Conservation (phyloP, 495 filamentous ascomycete species). For the Aspergillus saccharolyticus region DNA sequence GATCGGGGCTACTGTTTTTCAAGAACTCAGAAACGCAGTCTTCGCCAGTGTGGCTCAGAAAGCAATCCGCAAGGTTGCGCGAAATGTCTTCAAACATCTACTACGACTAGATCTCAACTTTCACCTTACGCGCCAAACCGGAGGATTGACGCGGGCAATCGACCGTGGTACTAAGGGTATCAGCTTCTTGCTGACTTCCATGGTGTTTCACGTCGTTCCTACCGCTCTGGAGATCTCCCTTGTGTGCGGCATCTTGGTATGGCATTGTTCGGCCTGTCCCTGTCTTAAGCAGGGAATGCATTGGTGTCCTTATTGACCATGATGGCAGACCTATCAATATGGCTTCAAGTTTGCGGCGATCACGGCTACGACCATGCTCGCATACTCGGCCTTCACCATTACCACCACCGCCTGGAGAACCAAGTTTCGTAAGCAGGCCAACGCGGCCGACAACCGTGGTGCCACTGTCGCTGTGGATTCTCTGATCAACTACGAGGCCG, state of each 20-base stretch:
- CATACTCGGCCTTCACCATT: constrained; percentile 92
- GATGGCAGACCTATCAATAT: constrained; percentile 81
- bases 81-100: constrained; percentile 88
- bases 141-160: constrained; percentile 88
- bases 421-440: constrained; percentile 89
- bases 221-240: constrained; percentile 91
- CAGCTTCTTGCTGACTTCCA: constrained; percentile 90
- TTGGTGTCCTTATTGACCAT: background rate
- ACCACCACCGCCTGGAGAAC: constrained; percentile 94
- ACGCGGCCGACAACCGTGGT: constrained; percentile 91
- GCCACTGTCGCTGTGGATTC: constrained; percentile 95
- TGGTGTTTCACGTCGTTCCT: constrained; percentile 97
- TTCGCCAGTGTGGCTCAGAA: constrained; percentile 97
- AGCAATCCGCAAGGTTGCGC: constrained; percentile 84
- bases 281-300: constrained; percentile 3
- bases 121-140: constrained; percentile 89
- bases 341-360: constrained; percentile 87
- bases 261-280: background rate
- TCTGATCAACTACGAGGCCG: constrained; percentile 96
- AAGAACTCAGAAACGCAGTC: constrained; percentile 89
- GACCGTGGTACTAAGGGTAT: constrained; percentile 97
- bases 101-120: constrained; percentile 87
- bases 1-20: constrained; percentile 79
- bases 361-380: constrained; percentile 84
- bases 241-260: constrained; percentile 83